Evolutionary conservation across 2,329 filamentous ascomycete genomes (phyloP).

Genomic region (Botrytis deweyae): DNA sequence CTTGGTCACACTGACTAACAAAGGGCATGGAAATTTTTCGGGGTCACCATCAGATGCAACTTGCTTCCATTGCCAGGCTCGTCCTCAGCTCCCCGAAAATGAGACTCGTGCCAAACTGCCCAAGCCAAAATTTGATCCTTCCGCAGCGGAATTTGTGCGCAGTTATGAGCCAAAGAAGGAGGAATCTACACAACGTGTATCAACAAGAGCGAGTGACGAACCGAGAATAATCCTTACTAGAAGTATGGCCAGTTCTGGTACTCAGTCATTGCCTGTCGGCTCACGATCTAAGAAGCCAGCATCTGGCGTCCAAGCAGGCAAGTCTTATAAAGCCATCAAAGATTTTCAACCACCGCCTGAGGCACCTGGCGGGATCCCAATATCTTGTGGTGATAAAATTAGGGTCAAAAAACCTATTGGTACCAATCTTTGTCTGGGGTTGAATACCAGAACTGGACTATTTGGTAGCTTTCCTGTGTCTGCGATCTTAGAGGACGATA

Average conservation of each 20-base stretch:
- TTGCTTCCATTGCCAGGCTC: neutral
- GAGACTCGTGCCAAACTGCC: constrained; percentile 14
- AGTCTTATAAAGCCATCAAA: constrained; percentile 18
- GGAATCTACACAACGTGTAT: constrained; percentile 3
- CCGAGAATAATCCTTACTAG: constrained; percentile 20
- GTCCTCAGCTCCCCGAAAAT: neutral
- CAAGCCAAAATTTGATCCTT: constrained; percentile 21
- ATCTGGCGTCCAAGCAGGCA: neutral
- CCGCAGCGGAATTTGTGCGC: constrained; percentile 22
- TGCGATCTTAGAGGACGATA: neutral
- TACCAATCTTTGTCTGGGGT: constrained; percentile 27
- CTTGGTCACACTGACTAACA: neutral
- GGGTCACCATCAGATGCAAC: neutral
- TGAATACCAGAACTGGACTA: constrained; percentile 24
- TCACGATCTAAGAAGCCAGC: neutral
- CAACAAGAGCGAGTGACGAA: neutral
- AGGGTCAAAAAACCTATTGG: constrained; percentile 29
- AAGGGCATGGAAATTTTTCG: neutral
- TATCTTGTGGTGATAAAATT: constrained; percentile 29
- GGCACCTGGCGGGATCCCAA: constrained; percentile 16
- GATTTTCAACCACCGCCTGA: neutral
- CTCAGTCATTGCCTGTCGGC: neutral
- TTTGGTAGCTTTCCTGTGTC: constrained; percentile 23
- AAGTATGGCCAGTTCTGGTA: neutral
- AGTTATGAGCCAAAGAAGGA: constrained; percentile 33